phyloP scores from a whole-genome alignment of 1,139 yeast genomes.

The Magnusiomyces starmeri region DNA sequence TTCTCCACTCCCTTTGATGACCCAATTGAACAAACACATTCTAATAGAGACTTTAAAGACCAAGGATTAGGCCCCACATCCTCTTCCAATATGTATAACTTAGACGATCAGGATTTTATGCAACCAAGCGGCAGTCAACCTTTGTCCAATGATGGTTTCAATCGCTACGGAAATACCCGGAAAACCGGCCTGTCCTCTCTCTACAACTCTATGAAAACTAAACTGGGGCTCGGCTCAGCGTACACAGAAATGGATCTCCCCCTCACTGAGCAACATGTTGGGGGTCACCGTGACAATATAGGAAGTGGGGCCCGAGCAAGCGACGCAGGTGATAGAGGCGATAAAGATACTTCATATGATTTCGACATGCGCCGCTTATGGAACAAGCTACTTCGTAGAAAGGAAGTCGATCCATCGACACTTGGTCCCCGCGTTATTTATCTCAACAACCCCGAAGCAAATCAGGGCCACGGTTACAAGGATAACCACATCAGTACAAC shows the following conservation, averaged over 20 bases:
- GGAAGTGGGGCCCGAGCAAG: slow-evolving; percentile 19
- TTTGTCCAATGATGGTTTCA: slow-evolving; percentile 6
- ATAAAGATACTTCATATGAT: slow-evolving; percentile 28
- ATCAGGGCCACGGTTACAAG: slow-evolving; percentile 50
- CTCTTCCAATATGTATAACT: slow-evolving; percentile 3
- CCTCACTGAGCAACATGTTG: slow-evolving; percentile 23
- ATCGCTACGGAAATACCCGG: slow-evolving; percentile 11
- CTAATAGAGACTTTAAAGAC: slow-evolving; percentile 5
- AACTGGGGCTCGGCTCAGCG: slow-evolving; percentile 27
- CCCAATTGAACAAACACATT: slow-evolving; percentile 11
- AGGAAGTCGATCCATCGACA: slow-evolving; percentile 29
- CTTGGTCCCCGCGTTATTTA: slow-evolving; percentile 62
- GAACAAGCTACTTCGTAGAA: slow-evolving; percentile 39
- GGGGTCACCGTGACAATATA: slow-evolving; percentile 9
- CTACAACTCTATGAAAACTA: slow-evolving; percentile 26
- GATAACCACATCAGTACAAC: slow-evolving; percentile 93
- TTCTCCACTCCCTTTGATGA: slow-evolving; percentile 15
- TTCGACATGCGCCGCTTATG: slow-evolving; percentile 57
- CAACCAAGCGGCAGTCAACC: slow-evolving; percentile 1
- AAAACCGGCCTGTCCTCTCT: slow-evolving; percentile 25
- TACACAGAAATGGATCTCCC: slow-evolving; percentile 34
- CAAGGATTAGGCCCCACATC: not conserved
- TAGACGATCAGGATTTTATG: slow-evolving; percentile 14
- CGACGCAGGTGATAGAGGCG: slow-evolving; percentile 18
- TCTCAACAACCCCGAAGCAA: slow-evolving; percentile 53